Evolutionary conservation across 192 early-diverging fungal species (phyloP).

Genomic region (Oehlia diaphana): DNA sequence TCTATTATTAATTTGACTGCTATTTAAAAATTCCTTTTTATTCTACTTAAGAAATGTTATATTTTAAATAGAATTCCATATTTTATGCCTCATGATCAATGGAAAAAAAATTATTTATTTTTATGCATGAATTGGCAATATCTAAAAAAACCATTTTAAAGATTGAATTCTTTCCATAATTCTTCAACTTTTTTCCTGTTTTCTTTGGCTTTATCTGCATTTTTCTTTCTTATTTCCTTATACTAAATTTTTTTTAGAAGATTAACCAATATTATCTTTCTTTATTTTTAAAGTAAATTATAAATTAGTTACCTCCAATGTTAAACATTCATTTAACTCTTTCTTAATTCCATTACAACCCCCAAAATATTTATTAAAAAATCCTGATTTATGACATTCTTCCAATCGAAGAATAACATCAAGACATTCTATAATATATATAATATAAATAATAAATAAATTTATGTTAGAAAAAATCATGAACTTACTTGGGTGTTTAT

Average conservation of each 20-base stretch:
- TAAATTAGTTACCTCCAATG: constrained; percentile 42
- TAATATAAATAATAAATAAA: background rate
- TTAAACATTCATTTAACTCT: constrained; percentile 53
- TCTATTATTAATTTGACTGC: no score
- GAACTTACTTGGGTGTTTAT: constrained; percentile 37
- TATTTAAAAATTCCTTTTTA: no score
- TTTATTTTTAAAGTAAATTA: constrained; percentile 3
- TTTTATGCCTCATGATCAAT: no score
- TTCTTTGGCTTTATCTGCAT: constrained; percentile 44
- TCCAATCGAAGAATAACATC: constrained; percentile 55
- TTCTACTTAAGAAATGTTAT: no score
- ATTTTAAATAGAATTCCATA: no score
- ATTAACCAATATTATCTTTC: background rate
- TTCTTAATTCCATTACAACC: constrained; percentile 51
- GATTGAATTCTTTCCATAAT: constrained; percentile 49
- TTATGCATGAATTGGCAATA: no score
- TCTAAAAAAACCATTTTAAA: no score
- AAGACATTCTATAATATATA: constrained; percentile 35
- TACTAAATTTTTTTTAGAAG: constrained; percentile 34
- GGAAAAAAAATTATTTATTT: no score
- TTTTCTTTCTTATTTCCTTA: constrained; percentile 44
- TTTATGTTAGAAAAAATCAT: no score
- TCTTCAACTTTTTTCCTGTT: constrained; percentile 48
- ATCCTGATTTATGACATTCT: constrained; percentile 48
- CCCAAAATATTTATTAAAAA: constrained; percentile 54